Evolutionary conservation across 768 basidiomycete genomes (phyloP).

Genomic region (Russula ochroleuca): DNA sequence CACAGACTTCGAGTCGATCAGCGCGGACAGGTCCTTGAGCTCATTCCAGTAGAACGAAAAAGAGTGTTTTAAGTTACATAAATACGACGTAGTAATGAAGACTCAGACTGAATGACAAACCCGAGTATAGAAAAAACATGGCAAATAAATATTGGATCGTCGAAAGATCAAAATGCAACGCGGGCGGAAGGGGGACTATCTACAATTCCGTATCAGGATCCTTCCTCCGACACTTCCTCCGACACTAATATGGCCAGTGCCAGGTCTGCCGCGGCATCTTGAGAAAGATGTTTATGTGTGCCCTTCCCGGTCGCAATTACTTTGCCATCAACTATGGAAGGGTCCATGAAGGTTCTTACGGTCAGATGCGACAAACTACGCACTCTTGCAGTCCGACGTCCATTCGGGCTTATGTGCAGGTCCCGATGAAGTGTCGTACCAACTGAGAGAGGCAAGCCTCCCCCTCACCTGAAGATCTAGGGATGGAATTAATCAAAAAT

Average conservation of each 20-base stretch:
- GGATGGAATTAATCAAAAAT: slow-evolving; percentile 2
- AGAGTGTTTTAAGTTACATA: slow-evolving; percentile 6
- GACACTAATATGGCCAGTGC: slow-evolving; percentile 18
- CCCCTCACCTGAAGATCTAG: slow-evolving; percentile 39
- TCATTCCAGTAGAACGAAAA: not conserved
- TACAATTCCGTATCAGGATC: not conserved
- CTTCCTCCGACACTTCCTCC: slow-evolving; percentile 12
- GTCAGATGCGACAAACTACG: slow-evolving; percentile 6
- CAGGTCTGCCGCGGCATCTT: slow-evolving; percentile 16
- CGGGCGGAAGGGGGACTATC: not conserved
- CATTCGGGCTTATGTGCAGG: slow-evolving; percentile 43
- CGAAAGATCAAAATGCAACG: not conserved
- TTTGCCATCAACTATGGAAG: slow-evolving; percentile 23
- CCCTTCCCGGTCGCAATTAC: slow-evolving; percentile 21
- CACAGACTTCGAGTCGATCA: not conserved
- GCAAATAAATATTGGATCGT: slow-evolving; percentile 11
- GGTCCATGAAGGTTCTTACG: not conserved
- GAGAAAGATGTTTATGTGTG: slow-evolving; percentile 23
- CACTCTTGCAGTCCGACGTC: slow-evolving; percentile 57
- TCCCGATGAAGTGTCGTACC: slow-evolving; percentile 40
- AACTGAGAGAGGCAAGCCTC: slow-evolving; percentile 39
- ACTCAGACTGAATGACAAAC: not conserved
- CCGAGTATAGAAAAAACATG: not conserved
- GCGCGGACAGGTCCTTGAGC: not conserved
- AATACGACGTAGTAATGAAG: slow-evolving; percentile 17